phyloP scores from a whole-genome alignment of 1,284 basidiomycete species.

The Leccinum subrobustum region DNA sequence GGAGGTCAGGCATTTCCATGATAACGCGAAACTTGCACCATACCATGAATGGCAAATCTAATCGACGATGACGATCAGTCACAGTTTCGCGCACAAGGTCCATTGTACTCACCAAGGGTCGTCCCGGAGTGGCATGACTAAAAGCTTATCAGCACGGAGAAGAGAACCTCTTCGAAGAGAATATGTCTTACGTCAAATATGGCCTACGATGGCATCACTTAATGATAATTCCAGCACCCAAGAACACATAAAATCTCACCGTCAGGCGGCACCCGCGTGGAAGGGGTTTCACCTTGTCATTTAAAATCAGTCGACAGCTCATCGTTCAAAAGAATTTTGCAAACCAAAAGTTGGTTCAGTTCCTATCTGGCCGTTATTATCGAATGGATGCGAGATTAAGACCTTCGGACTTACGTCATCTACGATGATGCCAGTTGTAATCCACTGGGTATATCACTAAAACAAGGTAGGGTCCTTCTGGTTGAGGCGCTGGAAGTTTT shows the following conservation, averaged over 20 bases:
- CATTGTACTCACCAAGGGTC: conserved; percentile 25
- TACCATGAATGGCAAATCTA: conserved; percentile 62
- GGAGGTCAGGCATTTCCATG: no score
- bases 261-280: conserved; percentile 67
- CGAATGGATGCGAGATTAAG: neutral
- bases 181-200: conserved; percentile 60
- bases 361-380: conserved; percentile 38
- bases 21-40: no score
- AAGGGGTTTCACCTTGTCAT: conserved; percentile 52
- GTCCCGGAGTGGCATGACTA: conserved; percentile 30
- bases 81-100: neutral
- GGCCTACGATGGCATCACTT: conserved; percentile 41
- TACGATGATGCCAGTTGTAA: conserved; percentile 69
- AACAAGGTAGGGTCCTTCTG: conserved; percentile 17
- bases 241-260: conserved; percentile 41
- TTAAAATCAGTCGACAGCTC: conserved; percentile 2
- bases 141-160: conserved; percentile 3
- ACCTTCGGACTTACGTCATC: conserved; percentile 63
- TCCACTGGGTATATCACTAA: conserved; percentile 75
- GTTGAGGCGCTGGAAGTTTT: conserved; percentile 47
- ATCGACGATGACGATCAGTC: neutral
- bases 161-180: neutral
- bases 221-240: neutral
- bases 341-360: conserved; percentile 61
- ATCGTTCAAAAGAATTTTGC: conserved; percentile 1